phyloP scores from a whole-genome alignment of 2,329 filamentous ascomycete genomes.

The Microcyclospora pomicola region DNA sequence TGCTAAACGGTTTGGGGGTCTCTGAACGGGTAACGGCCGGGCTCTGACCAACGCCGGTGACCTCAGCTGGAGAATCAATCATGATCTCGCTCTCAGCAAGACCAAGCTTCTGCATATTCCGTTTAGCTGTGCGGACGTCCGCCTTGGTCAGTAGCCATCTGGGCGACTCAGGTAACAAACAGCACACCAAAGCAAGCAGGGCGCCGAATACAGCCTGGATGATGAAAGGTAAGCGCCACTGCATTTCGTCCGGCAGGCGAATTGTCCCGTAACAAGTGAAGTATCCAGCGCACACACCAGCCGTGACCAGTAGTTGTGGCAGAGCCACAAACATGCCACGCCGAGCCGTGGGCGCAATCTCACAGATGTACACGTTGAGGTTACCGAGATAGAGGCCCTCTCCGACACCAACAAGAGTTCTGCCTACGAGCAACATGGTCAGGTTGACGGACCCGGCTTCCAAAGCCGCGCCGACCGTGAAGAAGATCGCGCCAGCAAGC shows the following conservation, averaged over 20 bases:
- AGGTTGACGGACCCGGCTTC: conserved; percentile 37
- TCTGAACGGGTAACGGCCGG: conserved; percentile 3
- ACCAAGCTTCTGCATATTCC: conserved; percentile 27
- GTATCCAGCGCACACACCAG: conserved; percentile 34
- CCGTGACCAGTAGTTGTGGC: conserved; percentile 20
- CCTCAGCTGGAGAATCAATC: conserved; percentile 7
- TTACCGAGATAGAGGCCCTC: conserved; percentile 50
- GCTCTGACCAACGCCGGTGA: conserved; percentile 3
- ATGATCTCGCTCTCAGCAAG: conserved; percentile 36
- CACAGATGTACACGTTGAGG: conserved; percentile 32
- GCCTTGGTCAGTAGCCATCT: conserved; percentile 43
- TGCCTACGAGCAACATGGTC: conserved; percentile 41
- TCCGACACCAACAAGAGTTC: conserved; percentile 44
- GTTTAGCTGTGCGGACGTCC: conserved; percentile 32
- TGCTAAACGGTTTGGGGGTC: no score
- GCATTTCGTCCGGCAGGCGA: conserved; percentile 31
- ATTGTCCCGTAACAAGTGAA: conserved; percentile 40
- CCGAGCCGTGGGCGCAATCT: conserved; percentile 36
- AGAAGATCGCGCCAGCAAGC: conserved; percentile 38
- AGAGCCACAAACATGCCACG: conserved; percentile 17
- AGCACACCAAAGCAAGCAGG: conserved; percentile 26
- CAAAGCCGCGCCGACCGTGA: conserved; percentile 39
- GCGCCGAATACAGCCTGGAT: conserved; percentile 32
- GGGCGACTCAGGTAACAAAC: conserved; percentile 41
- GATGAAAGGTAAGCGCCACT: conserved; percentile 45